Base-by-base conservation (phyloP, 371 early-diverging fungal genomes). In the Mucor saturninus region DNA sequence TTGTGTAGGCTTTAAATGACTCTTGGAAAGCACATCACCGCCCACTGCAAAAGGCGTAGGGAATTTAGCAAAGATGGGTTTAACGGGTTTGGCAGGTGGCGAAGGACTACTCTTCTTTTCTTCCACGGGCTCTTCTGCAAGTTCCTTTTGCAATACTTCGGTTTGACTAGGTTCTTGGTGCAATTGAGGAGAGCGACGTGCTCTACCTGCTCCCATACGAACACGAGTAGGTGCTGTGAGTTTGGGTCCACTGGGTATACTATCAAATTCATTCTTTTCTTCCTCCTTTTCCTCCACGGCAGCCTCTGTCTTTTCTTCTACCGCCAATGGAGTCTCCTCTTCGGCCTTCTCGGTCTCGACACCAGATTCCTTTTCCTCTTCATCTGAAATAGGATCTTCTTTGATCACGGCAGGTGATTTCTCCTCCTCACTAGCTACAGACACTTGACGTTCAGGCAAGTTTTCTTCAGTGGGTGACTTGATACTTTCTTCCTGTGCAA, bases 31-130 rank as follows among this genome's bases (percentile, higher is more conserved):
- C 11, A 74, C 68, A 32, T 70, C 75, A 5, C 72, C 74, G 8
- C 67, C 75, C 14, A 73, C 76, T 8, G 83, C 84, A 77, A 86
- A 85, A 2, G 87, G 87, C 4, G 87, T 86, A 32, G 87, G 84
- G 69, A 85, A 86, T 62, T 86, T 86, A 42, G 79, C 76, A 71
- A 86, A 86, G 43, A 86, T 84, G n/a, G 87, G 87, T 50, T 86
- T 86, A 31, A 83, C 64, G 0, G 87, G 87, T 62, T 86, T 86
- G 30, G 84, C 76, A 26, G 86, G 86, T 40, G 73, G 75, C 4
- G 68, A 55, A 14, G 66, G 67, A 9, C 71, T 52, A 42, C 62
- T 74, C 40, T 67, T 56, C 53, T 72, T 65, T 55, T 61, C 61
- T 26, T 59, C 58, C 55, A 55, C 62, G n/a, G 49, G 46, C 45